Conservation (phyloP, 371 early-diverging fungal genomes). For the Mucor sp. region DNA sequence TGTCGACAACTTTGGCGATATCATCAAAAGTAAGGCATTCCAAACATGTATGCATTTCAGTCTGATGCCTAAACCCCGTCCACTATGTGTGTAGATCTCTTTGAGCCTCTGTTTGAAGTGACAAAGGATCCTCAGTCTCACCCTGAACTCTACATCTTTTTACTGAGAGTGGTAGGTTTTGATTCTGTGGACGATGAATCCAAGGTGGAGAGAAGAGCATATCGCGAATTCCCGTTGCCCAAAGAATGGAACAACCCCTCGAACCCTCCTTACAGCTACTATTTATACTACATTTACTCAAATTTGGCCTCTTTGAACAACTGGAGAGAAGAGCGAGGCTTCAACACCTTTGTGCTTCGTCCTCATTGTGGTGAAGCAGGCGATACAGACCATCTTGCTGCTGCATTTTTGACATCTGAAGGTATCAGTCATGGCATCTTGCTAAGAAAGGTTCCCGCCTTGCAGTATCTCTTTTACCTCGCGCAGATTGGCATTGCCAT, state of each 20-base stretch:
- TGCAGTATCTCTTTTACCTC: slow-evolving; percentile 97
- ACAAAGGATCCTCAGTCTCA: slow-evolving; percentile 83
- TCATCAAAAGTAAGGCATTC: slow-evolving; percentile 65
- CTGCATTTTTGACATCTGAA: slow-evolving; percentile 91
- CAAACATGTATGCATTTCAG: not conserved
- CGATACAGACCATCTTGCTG: slow-evolving; percentile 94
- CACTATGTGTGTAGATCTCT: slow-evolving; percentile 72
- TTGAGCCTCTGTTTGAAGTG: slow-evolving; percentile 93
- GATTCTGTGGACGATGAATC: slow-evolving; percentile 99
- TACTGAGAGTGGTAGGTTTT: slow-evolving; percentile 96
- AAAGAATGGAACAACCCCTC: slow-evolving; percentile 71
- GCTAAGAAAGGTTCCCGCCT: slow-evolving; percentile 94
- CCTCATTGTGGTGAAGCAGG: slow-evolving; percentile 99
- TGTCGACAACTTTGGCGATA: slow-evolving; percentile 80
- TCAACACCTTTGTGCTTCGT: slow-evolving; percentile 93
- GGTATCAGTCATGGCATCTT: slow-evolving; percentile 97
- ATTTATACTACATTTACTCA: slow-evolving; percentile 95
- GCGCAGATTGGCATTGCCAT: slow-evolving; percentile 97
- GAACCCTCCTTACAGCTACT: slow-evolving; percentile 99
- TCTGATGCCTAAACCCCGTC: not conserved
- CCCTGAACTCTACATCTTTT: slow-evolving; percentile 90
- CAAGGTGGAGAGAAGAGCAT: slow-evolving; percentile 83
- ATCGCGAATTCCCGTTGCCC: slow-evolving; percentile 89
- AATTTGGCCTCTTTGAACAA: slow-evolving; percentile 88
- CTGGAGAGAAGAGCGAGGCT: slow-evolving; percentile 78